Percentiles rank a stretch among this genome's conserved stretches.
phyloP scores from a whole-genome alignment of 306 rosid species.

The Casuarina glauca region DNA sequence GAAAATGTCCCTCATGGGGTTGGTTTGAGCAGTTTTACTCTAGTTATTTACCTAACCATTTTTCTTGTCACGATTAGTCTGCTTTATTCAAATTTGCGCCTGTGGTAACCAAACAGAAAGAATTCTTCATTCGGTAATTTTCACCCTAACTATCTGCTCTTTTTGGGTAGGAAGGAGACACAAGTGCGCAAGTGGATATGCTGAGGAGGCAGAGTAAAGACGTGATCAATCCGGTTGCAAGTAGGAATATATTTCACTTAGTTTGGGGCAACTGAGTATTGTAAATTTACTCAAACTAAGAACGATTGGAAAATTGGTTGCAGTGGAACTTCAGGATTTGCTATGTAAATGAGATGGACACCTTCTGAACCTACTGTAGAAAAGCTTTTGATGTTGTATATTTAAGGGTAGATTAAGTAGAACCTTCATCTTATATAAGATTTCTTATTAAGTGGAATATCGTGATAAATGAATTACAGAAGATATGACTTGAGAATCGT shows the following conservation, averaged over 20 bases:
- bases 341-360: conserved; percentile 15
- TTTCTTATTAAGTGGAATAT: too few species aligned
- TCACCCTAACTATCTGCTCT: not conserved
- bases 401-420: too few species aligned
- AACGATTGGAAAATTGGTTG: conserved; percentile 6
- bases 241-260: conserved; percentile 80
- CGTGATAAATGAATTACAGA: too few species aligned
- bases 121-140: not conserved
- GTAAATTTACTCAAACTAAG: conserved; percentile 8
- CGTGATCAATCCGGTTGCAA: conserved; percentile 63
- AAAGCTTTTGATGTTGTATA: too few species aligned
- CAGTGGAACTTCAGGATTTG: not conserved
- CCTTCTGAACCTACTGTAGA: not conserved
- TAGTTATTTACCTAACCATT: not conserved
- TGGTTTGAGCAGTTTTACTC: not conserved
- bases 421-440: too few species aligned
- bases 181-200: conserved; percentile 70
- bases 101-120: not conserved
- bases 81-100: not conserved
- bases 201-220: conserved; percentile 64
- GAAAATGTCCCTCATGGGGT: not conserved
- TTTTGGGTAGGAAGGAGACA: conserved; percentile 66
- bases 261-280: conserved; percentile 69
- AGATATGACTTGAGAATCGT: too few species aligned
- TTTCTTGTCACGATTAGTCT: not conserved